Conservation (phyloP, 768 basidiomycete species). For the Cystobasidium ongulense region DNA sequence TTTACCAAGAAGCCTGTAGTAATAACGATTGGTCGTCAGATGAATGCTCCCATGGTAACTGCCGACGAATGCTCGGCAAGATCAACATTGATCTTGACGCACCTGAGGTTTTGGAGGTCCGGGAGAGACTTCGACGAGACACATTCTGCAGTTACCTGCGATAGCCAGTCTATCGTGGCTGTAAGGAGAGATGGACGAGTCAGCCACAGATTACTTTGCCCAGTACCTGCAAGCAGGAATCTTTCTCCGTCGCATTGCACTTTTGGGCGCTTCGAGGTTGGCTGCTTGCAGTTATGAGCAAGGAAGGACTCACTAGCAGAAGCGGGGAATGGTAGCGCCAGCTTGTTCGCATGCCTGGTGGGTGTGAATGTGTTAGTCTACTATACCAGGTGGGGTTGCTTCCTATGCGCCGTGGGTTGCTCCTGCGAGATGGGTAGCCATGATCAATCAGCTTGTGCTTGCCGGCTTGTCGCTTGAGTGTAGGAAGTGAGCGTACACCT, state of each 20-base stretch:
- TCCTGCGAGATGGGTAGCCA: not conserved
- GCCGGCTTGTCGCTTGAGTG: not conserved
- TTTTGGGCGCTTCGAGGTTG: not conserved
- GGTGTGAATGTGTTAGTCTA: slow-evolving; percentile 56
- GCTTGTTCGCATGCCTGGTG: slow-evolving; percentile 44
- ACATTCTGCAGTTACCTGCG: slow-evolving; percentile 61
- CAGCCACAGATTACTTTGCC: not conserved
- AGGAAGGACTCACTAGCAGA: slow-evolving; percentile 38
- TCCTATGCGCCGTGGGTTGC: not conserved
- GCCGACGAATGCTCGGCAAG: not conserved
- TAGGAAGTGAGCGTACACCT: slow-evolving; percentile 29
- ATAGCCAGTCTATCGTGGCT: slow-evolving; percentile 24
- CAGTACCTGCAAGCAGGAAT: too few relatives aligned
- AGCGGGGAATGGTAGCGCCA: slow-evolving; percentile 43
- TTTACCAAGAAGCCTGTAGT: not conserved
- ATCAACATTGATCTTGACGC: not conserved
- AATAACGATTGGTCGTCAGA: too few relatives aligned
- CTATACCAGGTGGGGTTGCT: slow-evolving; percentile 52
- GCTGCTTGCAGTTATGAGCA: not conserved
- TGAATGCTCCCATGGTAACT: too few relatives aligned
- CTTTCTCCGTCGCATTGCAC: not conserved
- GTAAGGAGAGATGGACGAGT: slow-evolving; percentile 6
- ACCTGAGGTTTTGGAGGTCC: not conserved
- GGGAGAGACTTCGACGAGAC: slow-evolving; percentile 79
- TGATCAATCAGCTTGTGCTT: not conserved